Evolutionary conservation across 75 land plant species (phyloP).

Genomic region (Adiantum capillusveneris): DNA sequence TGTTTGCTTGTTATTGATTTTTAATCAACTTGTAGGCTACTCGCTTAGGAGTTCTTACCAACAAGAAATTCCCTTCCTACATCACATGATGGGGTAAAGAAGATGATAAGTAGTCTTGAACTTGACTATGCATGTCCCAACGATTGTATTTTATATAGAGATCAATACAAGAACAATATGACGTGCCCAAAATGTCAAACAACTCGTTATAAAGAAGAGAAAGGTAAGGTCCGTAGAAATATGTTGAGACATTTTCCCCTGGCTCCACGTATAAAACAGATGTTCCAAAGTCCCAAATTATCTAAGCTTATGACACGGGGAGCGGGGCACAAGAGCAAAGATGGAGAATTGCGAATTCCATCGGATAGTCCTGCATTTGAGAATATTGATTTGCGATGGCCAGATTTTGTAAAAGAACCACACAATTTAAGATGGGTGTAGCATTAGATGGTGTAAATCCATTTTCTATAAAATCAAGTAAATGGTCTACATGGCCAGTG

Average conservation of each 20-base stretch:
- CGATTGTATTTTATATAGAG: conserved; percentile 6
- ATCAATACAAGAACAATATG: not conserved
- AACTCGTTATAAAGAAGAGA: not conserved
- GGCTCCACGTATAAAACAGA: conserved; percentile 3
- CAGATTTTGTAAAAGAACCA: conserved; percentile 1
- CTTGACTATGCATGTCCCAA: conserved; percentile 8
- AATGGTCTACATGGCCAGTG: conserved; percentile 17
- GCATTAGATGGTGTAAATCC: conserved; percentile 13
- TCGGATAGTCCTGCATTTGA: conserved; percentile 5
- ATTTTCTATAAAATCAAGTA: not conserved
- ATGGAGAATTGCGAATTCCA: not conserved
- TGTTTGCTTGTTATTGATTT: too few species aligned
- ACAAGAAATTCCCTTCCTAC: not conserved
- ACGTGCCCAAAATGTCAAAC: conserved; percentile 4
- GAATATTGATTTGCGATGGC: not conserved
- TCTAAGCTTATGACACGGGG: not conserved
- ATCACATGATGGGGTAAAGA: conserved; percentile 1
- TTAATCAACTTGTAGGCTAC: not conserved
- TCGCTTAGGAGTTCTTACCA: not conserved
- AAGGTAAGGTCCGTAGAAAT: conserved; percentile 2
- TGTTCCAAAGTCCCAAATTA: not conserved
- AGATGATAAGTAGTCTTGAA: not conserved
- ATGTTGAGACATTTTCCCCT: conserved; percentile 11
- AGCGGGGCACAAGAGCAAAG: not conserved
- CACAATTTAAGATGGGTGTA: conserved; percentile 1